Percentiles rank a stretch among this genome's conserved stretches.
Evolutionary conservation across 2,329 filamentous ascomycete species (phyloP).

Genomic region (Cadophora luteo-olivacea): DNA sequence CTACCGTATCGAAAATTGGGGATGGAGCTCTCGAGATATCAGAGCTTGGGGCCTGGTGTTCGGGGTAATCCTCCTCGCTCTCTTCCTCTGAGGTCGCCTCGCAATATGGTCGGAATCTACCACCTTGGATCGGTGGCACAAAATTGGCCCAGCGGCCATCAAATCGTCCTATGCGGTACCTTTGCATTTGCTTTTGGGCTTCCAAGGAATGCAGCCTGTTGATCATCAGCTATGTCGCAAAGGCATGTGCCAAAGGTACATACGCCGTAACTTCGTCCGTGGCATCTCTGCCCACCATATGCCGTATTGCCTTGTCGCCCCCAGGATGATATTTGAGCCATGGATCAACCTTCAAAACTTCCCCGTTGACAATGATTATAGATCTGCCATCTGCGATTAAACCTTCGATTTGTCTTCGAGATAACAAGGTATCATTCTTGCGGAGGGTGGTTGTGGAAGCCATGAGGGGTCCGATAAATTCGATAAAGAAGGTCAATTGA

Average conservation of each 20-base stretch:
- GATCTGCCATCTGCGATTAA: slow-evolving; percentile 82
- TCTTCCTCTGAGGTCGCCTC: slow-evolving; percentile 47
- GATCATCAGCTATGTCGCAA: not conserved
- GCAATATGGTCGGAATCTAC: slow-evolving; percentile 68
- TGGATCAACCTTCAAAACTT: slow-evolving; percentile 85
- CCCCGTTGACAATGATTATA: slow-evolving; percentile 81
- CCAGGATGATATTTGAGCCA: slow-evolving; percentile 93
- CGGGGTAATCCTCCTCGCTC: slow-evolving; percentile 47
- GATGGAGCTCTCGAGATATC: slow-evolving; percentile 43
- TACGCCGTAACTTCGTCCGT: slow-evolving; percentile 94
- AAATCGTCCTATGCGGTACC: slow-evolving; percentile 83
- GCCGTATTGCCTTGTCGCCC: slow-evolving; percentile 86
- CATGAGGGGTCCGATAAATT: slow-evolving; percentile 12
- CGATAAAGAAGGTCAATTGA: not conserved
- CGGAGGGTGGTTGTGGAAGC: slow-evolving; percentile 22
- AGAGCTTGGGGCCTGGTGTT: slow-evolving; percentile 35
- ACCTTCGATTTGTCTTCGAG: slow-evolving; percentile 73
- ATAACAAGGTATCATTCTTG: slow-evolving; percentile 51
- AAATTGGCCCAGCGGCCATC: slow-evolving; percentile 88
- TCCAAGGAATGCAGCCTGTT: slow-evolving; percentile 81
- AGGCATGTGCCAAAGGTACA: slow-evolving; percentile 44
- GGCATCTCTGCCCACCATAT: slow-evolving; percentile 93
- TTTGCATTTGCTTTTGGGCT: slow-evolving; percentile 75
- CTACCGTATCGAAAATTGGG: slow-evolving; percentile 43
- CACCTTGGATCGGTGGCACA: slow-evolving; percentile 88